Evolutionary conservation across 2,329 filamentous ascomycete species (phyloP).

Genomic region (Alternaria infectoria): DNA sequence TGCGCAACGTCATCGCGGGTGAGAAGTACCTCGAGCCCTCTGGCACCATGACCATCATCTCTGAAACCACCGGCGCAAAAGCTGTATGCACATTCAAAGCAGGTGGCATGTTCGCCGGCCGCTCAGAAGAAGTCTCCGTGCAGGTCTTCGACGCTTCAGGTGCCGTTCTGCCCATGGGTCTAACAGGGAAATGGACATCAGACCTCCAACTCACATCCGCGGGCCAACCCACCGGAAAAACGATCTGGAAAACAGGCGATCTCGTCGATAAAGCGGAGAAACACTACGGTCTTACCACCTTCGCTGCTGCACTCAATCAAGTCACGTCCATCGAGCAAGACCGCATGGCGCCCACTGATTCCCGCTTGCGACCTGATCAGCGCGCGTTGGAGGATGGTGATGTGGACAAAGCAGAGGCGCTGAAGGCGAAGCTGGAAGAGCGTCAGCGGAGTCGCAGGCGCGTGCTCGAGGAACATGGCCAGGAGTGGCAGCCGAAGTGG

Average conservation of each 20-base stretch:
- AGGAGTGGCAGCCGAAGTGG: constrained; percentile 79
- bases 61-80: constrained; percentile 83
- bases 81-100: constrained; percentile 89
- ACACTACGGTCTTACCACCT: constrained; percentile 86
- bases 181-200: constrained; percentile 85
- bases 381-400: constrained; percentile 81
- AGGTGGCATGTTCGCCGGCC: constrained; percentile 96
- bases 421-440: constrained; percentile 87
- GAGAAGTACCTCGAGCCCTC: constrained; percentile 98
- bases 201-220: constrained; percentile 70
- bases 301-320: constrained; percentile 87
- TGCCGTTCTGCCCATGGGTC: constrained; percentile 67
- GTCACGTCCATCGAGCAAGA: constrained; percentile 79
- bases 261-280: constrained; percentile 80
- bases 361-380: constrained; percentile 84
- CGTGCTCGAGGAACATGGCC: constrained; percentile 75
- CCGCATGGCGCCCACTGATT: constrained; percentile 81
- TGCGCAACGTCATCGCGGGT: constrained; percentile 95
- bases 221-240: constrained; percentile 65
- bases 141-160: constrained; percentile 74
- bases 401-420: constrained; percentile 79
- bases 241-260: constrained; percentile 79
- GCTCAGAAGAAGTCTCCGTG: constrained; percentile 86
- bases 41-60: constrained; percentile 83
- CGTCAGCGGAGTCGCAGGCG: constrained; percentile 76